phyloP scores from a whole-genome alignment of 148 eudicot species.

The Rhododendron simsii region DNA sequence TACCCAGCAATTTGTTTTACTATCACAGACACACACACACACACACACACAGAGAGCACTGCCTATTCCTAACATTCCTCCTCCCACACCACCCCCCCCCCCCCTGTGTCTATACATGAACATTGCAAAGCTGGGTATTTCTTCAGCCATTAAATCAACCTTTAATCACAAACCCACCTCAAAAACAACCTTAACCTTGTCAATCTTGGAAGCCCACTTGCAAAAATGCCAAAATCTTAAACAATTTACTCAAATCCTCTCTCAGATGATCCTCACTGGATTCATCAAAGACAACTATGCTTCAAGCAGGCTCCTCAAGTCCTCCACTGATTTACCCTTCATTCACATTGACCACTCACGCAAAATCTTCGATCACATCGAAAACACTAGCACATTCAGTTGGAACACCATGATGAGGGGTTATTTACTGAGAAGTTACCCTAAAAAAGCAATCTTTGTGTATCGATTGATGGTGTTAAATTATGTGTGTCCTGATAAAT shows the following conservation, averaged over 20 bases:
- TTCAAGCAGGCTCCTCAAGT: conserved; percentile 58
- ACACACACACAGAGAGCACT: no score
- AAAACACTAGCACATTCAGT: conserved; percentile 46
- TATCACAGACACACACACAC: no score
- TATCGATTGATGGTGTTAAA: conserved; percentile 43
- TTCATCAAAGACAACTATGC: conserved; percentile 54
- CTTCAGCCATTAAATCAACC: conserved; percentile 33
- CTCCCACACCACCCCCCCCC: no score
- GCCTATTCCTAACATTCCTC: background rate
- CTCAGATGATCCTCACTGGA: conserved; percentile 49
- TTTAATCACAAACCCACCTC: conserved; percentile 14
- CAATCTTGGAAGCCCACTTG: conserved; percentile 50
- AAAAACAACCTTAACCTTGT: conserved; percentile 32
- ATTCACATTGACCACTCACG: conserved; percentile 35
- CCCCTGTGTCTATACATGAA: conserved; percentile 8
- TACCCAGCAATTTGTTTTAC: no score
- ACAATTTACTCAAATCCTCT: conserved; percentile 53
- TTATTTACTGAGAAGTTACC: conserved; percentile 22
- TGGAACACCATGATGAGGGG: conserved; percentile 72
- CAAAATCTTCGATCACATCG: conserved; percentile 40
- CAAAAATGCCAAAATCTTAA: conserved; percentile 32
- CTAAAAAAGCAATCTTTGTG: conserved; percentile 28
- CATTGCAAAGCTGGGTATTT: conserved; percentile 24
- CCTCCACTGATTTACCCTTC: conserved; percentile 37
- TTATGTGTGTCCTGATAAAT: conserved; percentile 37